Percentiles rank a stretch among this genome's conserved stretches.
Conservation (phyloP, 495 filamentous ascomycete genomes). For the Hapsidospora chrysogenum region DNA sequence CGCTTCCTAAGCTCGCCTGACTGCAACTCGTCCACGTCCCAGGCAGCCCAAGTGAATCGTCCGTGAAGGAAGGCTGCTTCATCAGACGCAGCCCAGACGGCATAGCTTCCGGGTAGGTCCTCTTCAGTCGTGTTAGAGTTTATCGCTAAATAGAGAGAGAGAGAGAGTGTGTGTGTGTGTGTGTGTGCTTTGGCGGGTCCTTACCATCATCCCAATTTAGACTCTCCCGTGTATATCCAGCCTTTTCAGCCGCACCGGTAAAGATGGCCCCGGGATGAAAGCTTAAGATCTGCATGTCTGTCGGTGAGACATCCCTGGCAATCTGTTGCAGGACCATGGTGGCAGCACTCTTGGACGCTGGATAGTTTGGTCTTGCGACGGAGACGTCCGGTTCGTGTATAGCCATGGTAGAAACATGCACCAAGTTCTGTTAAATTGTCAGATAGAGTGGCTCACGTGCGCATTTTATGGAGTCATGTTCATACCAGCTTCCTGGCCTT, state of each 20-base stretch:
- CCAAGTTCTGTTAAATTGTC: constrained; percentile 17
- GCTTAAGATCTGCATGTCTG: constrained; percentile 23
- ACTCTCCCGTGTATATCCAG: constrained; percentile 6
- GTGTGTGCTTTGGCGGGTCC: neutral
- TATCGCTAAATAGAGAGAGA: neutral
- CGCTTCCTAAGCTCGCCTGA: constrained; percentile 14
- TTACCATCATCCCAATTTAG: constrained; percentile 21
- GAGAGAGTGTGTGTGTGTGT: neutral
- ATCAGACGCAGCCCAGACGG: constrained; percentile 29
- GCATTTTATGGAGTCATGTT: neutral
- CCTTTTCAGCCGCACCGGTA: constrained; percentile 10
- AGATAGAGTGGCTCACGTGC: neutral
- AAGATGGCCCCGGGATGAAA: constrained; percentile 25
- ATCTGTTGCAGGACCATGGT: constrained; percentile 18
- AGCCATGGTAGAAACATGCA: constrained; percentile 18
- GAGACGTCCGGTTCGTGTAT: constrained; percentile 9
- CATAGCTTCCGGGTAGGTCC: constrained; percentile 25
- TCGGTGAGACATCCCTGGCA: constrained; percentile 11
- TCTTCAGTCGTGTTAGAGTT: constrained; percentile 7
- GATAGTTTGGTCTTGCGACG: constrained; percentile 9
- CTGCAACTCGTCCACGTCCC: constrained; percentile 37
- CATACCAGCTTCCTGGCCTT: constrained; percentile 1
- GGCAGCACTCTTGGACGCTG: constrained; percentile 21
- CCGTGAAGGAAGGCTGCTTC: constrained; percentile 38
- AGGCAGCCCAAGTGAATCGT: constrained; percentile 27